These are phyloP conservation scores for Globisporangium camurandrum DNA, from an alignment of 352 stramenopile genomes.

Conservation along the genomic window DNA sequence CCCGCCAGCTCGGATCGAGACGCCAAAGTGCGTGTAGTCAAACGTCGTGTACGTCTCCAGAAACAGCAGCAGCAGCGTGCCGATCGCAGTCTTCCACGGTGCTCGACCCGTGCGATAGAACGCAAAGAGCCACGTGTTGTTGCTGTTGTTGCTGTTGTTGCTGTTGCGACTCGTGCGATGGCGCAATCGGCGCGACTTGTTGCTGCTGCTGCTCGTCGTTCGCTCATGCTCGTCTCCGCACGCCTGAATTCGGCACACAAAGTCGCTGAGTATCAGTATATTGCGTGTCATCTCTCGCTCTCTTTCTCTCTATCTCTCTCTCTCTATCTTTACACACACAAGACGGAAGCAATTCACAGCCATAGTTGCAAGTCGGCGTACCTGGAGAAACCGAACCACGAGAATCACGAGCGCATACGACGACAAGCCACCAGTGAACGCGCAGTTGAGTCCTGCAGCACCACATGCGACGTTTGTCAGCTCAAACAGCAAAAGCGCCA, in stretches of 20 bases:
- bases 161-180: slow-evolving; percentile 1
- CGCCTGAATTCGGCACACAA: slow-evolving; percentile 44
- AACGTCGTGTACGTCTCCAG: slow-evolving; percentile 82
- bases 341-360: too few species aligned
- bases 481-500: too few species aligned
- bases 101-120: slow-evolving; percentile 57
- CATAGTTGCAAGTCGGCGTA: slow-evolving; percentile 19
- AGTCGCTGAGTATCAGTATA: too few species aligned
- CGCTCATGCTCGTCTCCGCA: slow-evolving; percentile 63
- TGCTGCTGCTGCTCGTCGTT: too few species aligned
- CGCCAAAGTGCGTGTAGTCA: slow-evolving; percentile 74
- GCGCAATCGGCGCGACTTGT: neutral
- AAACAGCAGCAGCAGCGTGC: slow-evolving; percentile 66
- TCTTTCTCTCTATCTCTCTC: too few species aligned
- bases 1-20: slow-evolving; percentile 67
- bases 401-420: slow-evolving; percentile 95
- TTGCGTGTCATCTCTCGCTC: too few species aligned
- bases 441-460: slow-evolving; percentile 82
- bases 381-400: slow-evolving; percentile 91
- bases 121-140: slow-evolving; percentile 46
- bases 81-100: slow-evolving; percentile 65
- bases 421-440: slow-evolving; percentile 93
- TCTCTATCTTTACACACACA: too few species aligned
- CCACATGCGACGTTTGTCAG: slow-evolving; percentile 13
- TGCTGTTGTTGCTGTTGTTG: too few species aligned